Percentiles rank a stretch among this genome's conserved stretches.
phyloP scores from a whole-genome alignment of 164 flowering plant species.

The Chimonanthus salicifolius region DNA sequence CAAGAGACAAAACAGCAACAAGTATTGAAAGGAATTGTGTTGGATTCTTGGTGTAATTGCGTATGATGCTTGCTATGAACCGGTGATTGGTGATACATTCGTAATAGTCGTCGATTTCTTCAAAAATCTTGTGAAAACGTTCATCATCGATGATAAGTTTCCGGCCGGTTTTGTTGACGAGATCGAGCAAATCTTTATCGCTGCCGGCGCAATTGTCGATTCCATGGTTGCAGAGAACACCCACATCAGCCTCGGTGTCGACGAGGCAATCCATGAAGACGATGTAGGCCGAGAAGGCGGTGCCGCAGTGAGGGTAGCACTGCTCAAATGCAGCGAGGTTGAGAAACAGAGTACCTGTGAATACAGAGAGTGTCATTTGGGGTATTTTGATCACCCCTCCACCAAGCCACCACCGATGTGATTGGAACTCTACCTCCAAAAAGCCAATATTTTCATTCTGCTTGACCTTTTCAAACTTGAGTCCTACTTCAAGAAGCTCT shows the following conservation, averaged over 20 bases:
- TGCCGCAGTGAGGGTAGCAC: conserved; percentile 14
- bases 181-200: conserved; percentile 14
- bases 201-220: conserved; percentile 25
- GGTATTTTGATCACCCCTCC: conserved; percentile 21
- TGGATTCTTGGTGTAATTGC: too few species aligned
- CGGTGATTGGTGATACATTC: too few species aligned
- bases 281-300: conserved; percentile 18
- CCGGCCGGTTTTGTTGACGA: conserved; percentile 20
- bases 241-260: conserved; percentile 15
- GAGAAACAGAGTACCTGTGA: conserved; percentile 19
- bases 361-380: conserved; percentile 14
- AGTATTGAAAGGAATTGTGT: too few species aligned
- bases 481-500: not conserved
- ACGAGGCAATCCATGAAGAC: conserved; percentile 25
- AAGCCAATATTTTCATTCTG: conserved; percentile 1
- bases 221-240: conserved; percentile 10
- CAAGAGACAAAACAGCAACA: too few species aligned
- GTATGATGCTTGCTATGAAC: too few species aligned
- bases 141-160: conserved; percentile 1
- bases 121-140: too few species aligned
- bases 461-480: conserved; percentile 1
- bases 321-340: conserved; percentile 29
- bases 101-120: too few species aligned
- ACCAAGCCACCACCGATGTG: too few species aligned
- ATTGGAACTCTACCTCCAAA: conserved; percentile 16